Evolutionary conservation across 1,284 basidiomycete genomes (phyloP).

Genomic region (Cutaneotrichosporon sp.): DNA sequence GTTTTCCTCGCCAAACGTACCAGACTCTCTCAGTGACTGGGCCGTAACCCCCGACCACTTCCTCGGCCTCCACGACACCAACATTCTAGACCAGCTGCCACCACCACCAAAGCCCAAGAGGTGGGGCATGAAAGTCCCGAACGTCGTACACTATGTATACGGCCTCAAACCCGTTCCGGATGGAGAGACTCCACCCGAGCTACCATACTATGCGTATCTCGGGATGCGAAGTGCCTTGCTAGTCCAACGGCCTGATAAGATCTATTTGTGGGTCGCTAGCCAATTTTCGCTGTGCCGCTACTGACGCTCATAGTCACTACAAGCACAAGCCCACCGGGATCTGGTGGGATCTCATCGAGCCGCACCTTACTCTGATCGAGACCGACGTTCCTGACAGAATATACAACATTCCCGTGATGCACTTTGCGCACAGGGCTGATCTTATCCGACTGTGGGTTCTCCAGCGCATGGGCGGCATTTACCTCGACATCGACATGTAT

Average conservation of each 20-base stretch:
- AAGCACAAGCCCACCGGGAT: slow-evolving; percentile 44
- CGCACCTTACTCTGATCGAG: slow-evolving; percentile 40
- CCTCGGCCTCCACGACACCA: neutral
- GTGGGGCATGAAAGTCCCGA: slow-evolving; percentile 41
- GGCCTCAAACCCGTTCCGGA: slow-evolving; percentile 39
- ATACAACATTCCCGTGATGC: slow-evolving; percentile 15
- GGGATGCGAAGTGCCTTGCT: slow-evolving; percentile 48
- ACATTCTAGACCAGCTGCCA: slow-evolving; percentile 18
- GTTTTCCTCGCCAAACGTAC: no score
- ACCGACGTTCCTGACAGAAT: slow-evolving; percentile 35
- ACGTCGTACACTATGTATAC: slow-evolving; percentile 48
- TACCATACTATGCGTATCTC: slow-evolving; percentile 50
- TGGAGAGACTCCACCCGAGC: slow-evolving; percentile 32
- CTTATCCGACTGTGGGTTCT: slow-evolving; percentile 42
- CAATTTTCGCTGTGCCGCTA: neutral
- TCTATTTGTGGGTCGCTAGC: slow-evolving; percentile 41
- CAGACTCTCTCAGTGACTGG: neutral
- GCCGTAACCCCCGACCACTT: neutral
- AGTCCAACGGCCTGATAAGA: slow-evolving; percentile 45
- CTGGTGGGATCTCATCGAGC: slow-evolving; percentile 45
- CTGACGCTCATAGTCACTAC: slow-evolving; percentile 38
- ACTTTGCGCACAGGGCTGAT: slow-evolving; percentile 48
- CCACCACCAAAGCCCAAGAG: slow-evolving; percentile 30
- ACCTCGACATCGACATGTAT: slow-evolving; percentile 52
- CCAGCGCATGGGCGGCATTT: slow-evolving; percentile 49